Evolutionary conservation across 768 basidiomycete genomes (phyloP).

Genomic region (Termitomyces sp.): DNA sequence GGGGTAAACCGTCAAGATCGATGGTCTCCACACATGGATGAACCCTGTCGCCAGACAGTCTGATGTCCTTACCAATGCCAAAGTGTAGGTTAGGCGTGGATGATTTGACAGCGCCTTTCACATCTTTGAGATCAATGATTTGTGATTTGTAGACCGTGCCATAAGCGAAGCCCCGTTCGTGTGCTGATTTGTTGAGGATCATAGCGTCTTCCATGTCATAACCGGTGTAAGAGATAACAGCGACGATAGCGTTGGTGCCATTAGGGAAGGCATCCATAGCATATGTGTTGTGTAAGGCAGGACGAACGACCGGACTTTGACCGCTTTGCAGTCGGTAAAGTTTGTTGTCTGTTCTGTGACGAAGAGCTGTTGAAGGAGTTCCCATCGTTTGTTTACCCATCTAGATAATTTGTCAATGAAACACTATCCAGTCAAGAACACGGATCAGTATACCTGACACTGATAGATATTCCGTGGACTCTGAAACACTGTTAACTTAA

Average conservation of each 20-base stretch:
- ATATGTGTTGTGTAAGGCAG: constrained; percentile 87
- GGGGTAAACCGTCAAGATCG: constrained; percentile 84
- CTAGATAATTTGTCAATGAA: constrained; percentile 34
- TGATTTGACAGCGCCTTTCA: constrained; percentile 63
- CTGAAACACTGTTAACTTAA: constrained; percentile 33
- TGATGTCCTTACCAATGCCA: constrained; percentile 79
- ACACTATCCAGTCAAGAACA: not conserved
- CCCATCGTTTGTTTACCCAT: constrained; percentile 99
- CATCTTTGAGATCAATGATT: constrained; percentile 84
- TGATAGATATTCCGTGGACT: constrained; percentile 92
- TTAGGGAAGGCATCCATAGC: constrained; percentile 99
- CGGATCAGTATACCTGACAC: constrained; percentile 63
- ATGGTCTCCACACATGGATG: constrained; percentile 51
- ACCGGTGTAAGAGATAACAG: constrained; percentile 99
- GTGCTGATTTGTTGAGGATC: constrained; percentile 98
- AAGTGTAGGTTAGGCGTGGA: constrained; percentile 81
- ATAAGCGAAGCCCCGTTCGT: constrained; percentile 96
- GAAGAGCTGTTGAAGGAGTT: constrained; percentile 89
- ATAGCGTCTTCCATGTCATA: constrained; percentile 99
- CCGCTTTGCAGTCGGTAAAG: constrained; percentile 94
- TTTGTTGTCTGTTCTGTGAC: constrained; percentile 96
- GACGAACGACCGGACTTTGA: constrained; percentile 93
- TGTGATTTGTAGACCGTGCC: constrained; percentile 96
- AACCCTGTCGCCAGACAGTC: constrained; percentile 41
- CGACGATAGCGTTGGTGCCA: constrained; percentile 96